Percentiles rank a stretch among this genome's conserved stretches.
These are phyloP conservation scores for Fraxinus nigra DNA, from an alignment of 305 asterid species.

Conservation along the genomic window DNA sequence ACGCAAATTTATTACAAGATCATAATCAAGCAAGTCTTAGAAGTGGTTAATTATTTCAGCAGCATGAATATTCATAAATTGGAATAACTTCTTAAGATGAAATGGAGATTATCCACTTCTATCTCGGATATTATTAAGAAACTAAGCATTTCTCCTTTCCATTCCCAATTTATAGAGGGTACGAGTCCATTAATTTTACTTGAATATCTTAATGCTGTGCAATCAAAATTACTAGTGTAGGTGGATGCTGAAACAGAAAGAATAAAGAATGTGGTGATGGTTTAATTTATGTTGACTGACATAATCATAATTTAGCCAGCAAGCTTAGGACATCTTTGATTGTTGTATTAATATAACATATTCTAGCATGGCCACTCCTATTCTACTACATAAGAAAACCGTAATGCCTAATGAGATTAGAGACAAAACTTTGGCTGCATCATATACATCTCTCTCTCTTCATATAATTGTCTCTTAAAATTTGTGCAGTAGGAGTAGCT, in stretches of 20 bases:
- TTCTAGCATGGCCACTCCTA: neutral
- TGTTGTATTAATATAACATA: neutral
- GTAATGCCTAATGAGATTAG: neutral
- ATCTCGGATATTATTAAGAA: neutral
- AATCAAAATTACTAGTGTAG: neutral
- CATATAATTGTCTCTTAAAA: neutral
- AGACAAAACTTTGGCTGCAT: neutral
- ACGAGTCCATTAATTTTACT: neutral
- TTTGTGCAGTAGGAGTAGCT: neutral
- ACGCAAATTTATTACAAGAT: slow-evolving; percentile 7
- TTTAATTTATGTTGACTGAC: neutral
- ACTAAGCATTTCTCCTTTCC: neutral
- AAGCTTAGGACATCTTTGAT: neutral
- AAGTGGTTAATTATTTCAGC: slow-evolving; percentile 10
- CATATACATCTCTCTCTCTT: neutral
- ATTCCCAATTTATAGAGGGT: neutral
- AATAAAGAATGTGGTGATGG: neutral
- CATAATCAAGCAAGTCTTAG: neutral
- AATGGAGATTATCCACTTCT: neutral
- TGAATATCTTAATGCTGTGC: neutral
- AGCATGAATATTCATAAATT: neutral
- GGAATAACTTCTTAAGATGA: neutral
- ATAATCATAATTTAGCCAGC: neutral
- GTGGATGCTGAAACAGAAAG: neutral
- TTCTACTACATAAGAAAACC: neutral